Evolutionary conservation across 73 alveolate genomes (phyloP), one percentile per base, ranked within the genome.

Genomic region (Tetrahymena thermophila): DNA sequence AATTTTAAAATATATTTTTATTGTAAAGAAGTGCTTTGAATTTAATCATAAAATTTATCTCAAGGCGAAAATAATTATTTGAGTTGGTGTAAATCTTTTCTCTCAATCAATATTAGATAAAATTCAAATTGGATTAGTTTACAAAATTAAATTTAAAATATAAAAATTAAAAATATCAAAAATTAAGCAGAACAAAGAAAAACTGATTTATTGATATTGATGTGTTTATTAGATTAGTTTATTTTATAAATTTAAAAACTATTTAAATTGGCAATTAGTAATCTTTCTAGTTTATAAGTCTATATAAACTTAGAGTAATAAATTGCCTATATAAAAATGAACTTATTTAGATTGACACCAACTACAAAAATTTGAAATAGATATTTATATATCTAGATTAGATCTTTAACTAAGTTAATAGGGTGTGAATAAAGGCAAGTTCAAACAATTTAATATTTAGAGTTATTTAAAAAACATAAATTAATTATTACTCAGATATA

Each of bases 371-470:
- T 71, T 71, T 31, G 89, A 71, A 25, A 28, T n/a, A 28, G 89
- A 71, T 71, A 28, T 31, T 71, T 0, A 50, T 7, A 50, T 50
- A 50, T 71, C 89, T 28, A 11, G 35, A 28, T 71, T 21, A 13
- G n/a, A 71, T 25, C 35, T 71, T n/a, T 19, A 71, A 71, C 40
- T 71, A 71, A 71, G 89, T 71, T 71, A 71, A 71, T 71, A 71
- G 89, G 89, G 89, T 71, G 89, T 71, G 89, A 71, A 71, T 71
- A 71, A 71, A 71, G 89, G 89, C 89, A 71, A 71, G 89, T 71
- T 71, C 89, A 71, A 71, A 71, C 89, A 71, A 25, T 23, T 2
- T 19, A 17, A 3, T 25, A 1, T 4, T 71, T n/a, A 4, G 3
- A 25, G 17, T 31, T 8, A 1, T 0, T 25, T n/a, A 13, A 71